Percentiles rank a stretch among this genome's conserved stretches.
These are phyloP conservation scores for Cairneyella variabilis DNA, from an alignment of 495 filamentous ascomycete genomes.

Conservation along the genomic window DNA sequence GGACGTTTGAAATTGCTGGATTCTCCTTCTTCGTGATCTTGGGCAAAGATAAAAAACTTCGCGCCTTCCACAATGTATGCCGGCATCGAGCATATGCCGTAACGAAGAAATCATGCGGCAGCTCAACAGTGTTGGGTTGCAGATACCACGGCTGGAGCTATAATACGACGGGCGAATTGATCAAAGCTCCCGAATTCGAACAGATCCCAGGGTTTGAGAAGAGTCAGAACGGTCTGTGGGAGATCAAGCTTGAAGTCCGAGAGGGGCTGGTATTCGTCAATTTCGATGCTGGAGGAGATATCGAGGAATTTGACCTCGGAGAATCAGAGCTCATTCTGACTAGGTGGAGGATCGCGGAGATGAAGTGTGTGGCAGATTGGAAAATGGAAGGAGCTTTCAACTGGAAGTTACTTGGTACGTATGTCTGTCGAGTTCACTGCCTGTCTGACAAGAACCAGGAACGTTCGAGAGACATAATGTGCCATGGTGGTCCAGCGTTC, in stretches of 20 bases:
- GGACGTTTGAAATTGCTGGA: constrained; percentile 41
- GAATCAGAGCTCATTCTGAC: constrained; percentile 4
- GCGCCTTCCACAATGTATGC: constrained; percentile 55
- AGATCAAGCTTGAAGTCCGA: constrained; percentile 33
- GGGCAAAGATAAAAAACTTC: constrained; percentile 46
- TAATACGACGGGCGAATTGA: constrained; percentile 48
- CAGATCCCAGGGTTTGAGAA: constrained; percentile 53
- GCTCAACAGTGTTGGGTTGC: constrained; percentile 49
- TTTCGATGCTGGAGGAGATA: constrained; percentile 30
- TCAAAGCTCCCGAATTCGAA: constrained; percentile 56
- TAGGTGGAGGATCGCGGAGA: constrained; percentile 11
- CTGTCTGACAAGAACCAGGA: no score
- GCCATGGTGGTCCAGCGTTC: neutral
- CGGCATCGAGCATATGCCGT: constrained; percentile 55
- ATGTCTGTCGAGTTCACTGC: no score
- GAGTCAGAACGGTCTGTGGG: constrained; percentile 46
- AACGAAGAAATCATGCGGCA: constrained; percentile 43
- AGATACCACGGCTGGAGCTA: constrained; percentile 65
- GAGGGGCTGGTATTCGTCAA: constrained; percentile 41
- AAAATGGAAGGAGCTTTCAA: constrained; percentile 40
- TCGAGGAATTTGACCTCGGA: constrained; percentile 13
- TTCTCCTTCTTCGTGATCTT: constrained; percentile 45
- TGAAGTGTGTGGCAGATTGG: constrained; percentile 34
- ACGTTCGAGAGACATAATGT: neutral
- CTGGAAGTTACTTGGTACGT: constrained; percentile 37